Conservation (phyloP, 306 rosid species). For the Crataegus laevigata region DNA sequence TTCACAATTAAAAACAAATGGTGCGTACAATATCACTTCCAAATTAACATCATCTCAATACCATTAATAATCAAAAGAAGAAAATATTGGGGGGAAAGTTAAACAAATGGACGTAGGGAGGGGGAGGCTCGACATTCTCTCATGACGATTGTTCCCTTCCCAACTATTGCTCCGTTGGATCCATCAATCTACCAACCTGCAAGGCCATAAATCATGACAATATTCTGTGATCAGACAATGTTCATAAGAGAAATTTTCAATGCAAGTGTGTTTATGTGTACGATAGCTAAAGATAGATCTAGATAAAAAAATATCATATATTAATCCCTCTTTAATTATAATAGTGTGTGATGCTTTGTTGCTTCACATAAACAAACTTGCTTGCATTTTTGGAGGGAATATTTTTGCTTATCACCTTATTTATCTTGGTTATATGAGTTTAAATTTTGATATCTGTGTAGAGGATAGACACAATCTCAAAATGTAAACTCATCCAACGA, state of each 20-base stretch:
- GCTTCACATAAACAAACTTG: not conserved
- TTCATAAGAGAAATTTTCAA: not conserved
- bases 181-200: conserved; percentile 40
- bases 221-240: not conserved
- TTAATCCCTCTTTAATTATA: no score
- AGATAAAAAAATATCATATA: not conserved
- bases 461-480: no score
- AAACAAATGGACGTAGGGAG: not conserved
- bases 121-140: conserved; percentile 63
- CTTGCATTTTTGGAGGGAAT: not conserved
- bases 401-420: no score
- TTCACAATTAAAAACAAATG: conserved; percentile 39
- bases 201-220: not conserved
- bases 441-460: no score
- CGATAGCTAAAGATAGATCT: not conserved
- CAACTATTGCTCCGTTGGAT: not conserved
- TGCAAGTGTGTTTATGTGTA: not conserved
- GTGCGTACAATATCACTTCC: conserved; percentile 26
- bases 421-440: no score
- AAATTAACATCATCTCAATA: conserved; percentile 12
- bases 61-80: conserved; percentile 20
- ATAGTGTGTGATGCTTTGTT: not conserved
- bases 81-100: not conserved
- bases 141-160: conserved; percentile 49
- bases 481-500: no score